phyloP scores from a whole-genome alignment of 441 rosid genomes.

The Metrosideros polymorpha region DNA sequence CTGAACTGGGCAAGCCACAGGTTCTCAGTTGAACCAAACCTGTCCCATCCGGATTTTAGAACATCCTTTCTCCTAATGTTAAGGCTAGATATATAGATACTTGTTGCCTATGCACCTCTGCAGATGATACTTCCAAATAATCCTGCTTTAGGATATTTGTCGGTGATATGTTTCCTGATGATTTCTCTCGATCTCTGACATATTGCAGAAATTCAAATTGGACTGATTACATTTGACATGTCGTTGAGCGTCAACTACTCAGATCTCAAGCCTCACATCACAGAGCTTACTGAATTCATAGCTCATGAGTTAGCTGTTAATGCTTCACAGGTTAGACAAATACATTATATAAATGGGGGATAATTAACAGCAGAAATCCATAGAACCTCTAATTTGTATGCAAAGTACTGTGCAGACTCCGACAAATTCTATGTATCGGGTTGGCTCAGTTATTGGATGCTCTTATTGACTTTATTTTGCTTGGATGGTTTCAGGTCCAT shows the following conservation, averaged over 20 bases:
- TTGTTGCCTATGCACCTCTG: not conserved
- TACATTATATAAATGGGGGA: not conserved
- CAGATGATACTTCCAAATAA: not conserved
- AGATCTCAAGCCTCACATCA: slow-evolving; percentile 38
- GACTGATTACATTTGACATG: slow-evolving; percentile 54
- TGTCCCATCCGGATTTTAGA: not conserved
- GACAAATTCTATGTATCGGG: not conserved
- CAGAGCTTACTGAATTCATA: slow-evolving; percentile 36
- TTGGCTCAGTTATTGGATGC: not conserved
- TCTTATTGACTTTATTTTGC: not conserved
- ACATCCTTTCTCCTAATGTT: not conserved
- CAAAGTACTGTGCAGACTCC: not conserved
- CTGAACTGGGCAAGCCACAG: not conserved
- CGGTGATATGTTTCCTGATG: not conserved
- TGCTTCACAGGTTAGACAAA: slow-evolving; percentile 49
- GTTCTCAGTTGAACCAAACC: not conserved
- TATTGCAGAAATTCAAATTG: slow-evolving; percentile 26
- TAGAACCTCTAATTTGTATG: not conserved
- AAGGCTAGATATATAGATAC: not conserved
- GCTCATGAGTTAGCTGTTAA: slow-evolving; percentile 46
- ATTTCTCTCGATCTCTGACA: not conserved
- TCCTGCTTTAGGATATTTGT: slow-evolving; percentile 8
- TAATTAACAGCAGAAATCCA: not conserved
- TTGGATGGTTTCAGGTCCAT: slow-evolving; percentile 41
- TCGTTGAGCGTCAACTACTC: slow-evolving; percentile 37